phyloP scores from a whole-genome alignment of 2,329 filamentous ascomycete genomes.

The Microthyrium microscopicum region DNA sequence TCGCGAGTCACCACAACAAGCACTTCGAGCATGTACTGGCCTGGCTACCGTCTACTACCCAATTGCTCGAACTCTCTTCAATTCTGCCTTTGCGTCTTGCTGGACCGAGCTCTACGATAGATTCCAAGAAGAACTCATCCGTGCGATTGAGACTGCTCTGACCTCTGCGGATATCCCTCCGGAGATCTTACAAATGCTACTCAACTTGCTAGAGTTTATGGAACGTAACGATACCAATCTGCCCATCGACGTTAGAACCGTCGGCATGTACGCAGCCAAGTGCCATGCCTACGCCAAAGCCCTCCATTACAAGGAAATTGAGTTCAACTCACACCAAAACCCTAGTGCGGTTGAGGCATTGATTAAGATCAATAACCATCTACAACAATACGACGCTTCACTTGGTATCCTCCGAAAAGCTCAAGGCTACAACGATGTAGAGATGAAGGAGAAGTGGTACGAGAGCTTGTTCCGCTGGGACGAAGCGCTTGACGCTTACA shows the following conservation, averaged over 20 bases:
- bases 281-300: constrained; percentile 98
- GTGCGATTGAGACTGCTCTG: constrained; percentile 87
- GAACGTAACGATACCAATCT: constrained; percentile 98
- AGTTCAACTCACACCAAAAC: constrained; percentile 95
- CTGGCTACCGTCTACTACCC: constrained; percentile 84
- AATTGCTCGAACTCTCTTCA: constrained; percentile 85
- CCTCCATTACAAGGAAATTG: constrained; percentile 94
- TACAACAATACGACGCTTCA: constrained; percentile 95
- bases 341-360: constrained; percentile 88
- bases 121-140: constrained; percentile 91
- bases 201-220: constrained; percentile 99
- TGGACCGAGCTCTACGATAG: constrained; percentile 97
- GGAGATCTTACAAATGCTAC: constrained; percentile 79
- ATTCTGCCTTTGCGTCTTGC: constrained; percentile 95
- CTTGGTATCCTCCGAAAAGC: constrained; percentile 95
- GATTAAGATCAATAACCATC: constrained; percentile 98
- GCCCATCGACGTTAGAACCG: constrained; percentile 87
- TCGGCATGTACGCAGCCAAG: constrained; percentile 87
- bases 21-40: constrained; percentile 79
- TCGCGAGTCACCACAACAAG: constrained; percentile 90
- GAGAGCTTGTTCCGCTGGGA: constrained; percentile 98
- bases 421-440: constrained; percentile 89
- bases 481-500: constrained; percentile 82
- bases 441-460: constrained; percentile 96
- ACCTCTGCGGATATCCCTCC: constrained; percentile 91